phyloP scores from a whole-genome alignment of 176 grass and related monocot species.

The Oryza meridionalis region DNA sequence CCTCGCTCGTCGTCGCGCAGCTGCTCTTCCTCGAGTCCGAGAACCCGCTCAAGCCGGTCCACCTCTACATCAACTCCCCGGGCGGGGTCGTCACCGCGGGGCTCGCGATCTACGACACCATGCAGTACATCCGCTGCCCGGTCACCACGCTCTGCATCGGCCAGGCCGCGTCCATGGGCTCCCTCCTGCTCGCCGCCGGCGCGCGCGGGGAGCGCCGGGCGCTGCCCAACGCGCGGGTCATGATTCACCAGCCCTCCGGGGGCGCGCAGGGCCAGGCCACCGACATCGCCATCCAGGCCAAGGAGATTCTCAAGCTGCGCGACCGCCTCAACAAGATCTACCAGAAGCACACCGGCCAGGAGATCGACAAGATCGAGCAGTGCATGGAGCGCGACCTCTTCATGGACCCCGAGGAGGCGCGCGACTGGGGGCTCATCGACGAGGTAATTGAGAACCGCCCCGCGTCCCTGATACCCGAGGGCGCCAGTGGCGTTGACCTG shows the following conservation, averaged over 20 bases:
- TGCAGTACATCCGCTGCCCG: constrained; percentile 90
- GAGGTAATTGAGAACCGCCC: constrained; percentile 88
- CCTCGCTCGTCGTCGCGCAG: constrained; percentile 84
- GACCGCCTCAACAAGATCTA: constrained; percentile 89
- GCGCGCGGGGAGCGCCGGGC: constrained; percentile 79
- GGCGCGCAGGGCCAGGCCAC: constrained; percentile 72
- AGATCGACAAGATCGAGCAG: constrained; percentile 61
- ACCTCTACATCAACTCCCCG: constrained; percentile 92
- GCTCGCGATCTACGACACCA: constrained; percentile 95
- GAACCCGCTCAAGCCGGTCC: constrained; percentile 88
- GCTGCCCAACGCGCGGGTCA: constrained; percentile 89
- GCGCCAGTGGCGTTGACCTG: constrained; percentile 36
- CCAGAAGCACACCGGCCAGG: constrained; percentile 71
- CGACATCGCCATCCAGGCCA: constrained; percentile 88
- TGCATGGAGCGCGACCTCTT: constrained; percentile 91
- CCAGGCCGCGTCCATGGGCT: constrained; percentile 93
- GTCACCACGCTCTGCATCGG: constrained; percentile 92
- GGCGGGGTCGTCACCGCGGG: constrained; percentile 78
- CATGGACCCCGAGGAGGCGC: constrained; percentile 90
- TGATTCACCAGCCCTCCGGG: constrained; percentile 96
- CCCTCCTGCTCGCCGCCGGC: constrained; percentile 86
- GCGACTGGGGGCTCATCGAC: constrained; percentile 80
- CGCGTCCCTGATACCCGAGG: constrained; percentile 55
- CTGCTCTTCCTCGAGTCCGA: constrained; percentile 96
- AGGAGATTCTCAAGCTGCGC: constrained; percentile 89